Evolutionary conservation across 2,329 filamentous ascomycete species (phyloP).

Genomic region (Huntiella moniliformis): DNA sequence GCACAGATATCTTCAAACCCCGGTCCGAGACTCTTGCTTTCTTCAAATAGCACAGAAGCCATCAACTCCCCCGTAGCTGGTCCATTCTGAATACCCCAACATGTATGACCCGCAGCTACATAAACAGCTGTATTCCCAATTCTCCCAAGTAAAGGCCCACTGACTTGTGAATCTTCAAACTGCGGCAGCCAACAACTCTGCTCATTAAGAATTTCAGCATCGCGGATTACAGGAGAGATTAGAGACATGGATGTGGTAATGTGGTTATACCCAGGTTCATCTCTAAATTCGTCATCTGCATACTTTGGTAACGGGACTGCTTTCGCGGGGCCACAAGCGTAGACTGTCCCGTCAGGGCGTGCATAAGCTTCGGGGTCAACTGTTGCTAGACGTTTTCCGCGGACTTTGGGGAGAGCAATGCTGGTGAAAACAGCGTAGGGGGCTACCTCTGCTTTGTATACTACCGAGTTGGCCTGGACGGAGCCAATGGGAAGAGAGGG

Average conservation of each 20-base stretch:
- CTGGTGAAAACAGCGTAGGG: slow-evolving; percentile 74
- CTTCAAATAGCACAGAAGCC: slow-evolving; percentile 21
- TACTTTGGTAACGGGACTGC: slow-evolving; percentile 56
- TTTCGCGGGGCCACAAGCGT: slow-evolving; percentile 87
- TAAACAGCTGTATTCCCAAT: slow-evolving; percentile 57
- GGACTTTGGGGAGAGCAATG: slow-evolving; percentile 44
- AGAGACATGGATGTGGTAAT: slow-evolving; percentile 59
- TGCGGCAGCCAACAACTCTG: slow-evolving; percentile 92
- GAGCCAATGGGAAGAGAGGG: slow-evolving; percentile 39
- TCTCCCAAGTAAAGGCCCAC: slow-evolving; percentile 61
- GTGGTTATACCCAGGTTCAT: slow-evolving; percentile 63
- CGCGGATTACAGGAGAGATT: slow-evolving; percentile 45
- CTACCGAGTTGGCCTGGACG: slow-evolving; percentile 45
- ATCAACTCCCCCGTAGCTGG: slow-evolving; percentile 71
- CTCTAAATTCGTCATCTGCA: slow-evolving; percentile 56
- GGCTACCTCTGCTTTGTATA: slow-evolving; percentile 44
- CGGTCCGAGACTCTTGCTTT: too few species aligned
- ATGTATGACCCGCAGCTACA: slow-evolving; percentile 80
- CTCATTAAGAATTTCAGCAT: slow-evolving; percentile 49
- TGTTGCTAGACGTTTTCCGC: slow-evolving; percentile 18
- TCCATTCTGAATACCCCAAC: slow-evolving; percentile 95
- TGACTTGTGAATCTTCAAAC: slow-evolving; percentile 31
- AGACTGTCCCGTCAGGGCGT: slow-evolving; percentile 71
- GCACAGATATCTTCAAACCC: too few species aligned
- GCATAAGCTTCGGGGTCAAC: slow-evolving; percentile 90